Base-by-base conservation (phyloP, 1,284 basidiomycete species). In the Malassezia japonica region DNA sequence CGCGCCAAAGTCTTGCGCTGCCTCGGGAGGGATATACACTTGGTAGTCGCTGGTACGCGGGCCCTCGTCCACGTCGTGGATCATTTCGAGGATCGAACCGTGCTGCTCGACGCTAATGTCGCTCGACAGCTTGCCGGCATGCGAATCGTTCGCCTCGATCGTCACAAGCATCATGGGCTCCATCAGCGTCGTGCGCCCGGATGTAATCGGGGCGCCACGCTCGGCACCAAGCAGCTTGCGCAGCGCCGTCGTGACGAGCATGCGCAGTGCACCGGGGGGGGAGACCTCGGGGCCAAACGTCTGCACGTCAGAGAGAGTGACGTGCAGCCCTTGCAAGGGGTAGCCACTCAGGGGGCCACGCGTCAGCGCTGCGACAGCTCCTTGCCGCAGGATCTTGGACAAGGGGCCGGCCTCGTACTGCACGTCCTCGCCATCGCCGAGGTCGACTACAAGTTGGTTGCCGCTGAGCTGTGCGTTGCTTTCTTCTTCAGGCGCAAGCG, bases 11-110 rank as follows among this genome's bases (percentile, higher is more conserved):
- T 62, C n/a, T n/a, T n/a, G n/a, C n/a, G n/a, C n/a, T 75, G 70
- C 33, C 76, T 78, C 75, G 0, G 86, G 81, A 10, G 86, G 86
- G 8, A 87, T 74, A 65, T 86, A 87, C 3, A 85, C 75, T 4
- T 77, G 67, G 12, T 78, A 76, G 35, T 78, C 16, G 10, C 6
- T 65, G 70, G 2, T 75, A 82, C 85, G 43, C 86, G 79, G 13
- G 83, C 80, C 62, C 81, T 83, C 48, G 3, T 37, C 47, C 1
- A 13, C 27, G 23, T 37, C 23, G 28, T 65, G 66, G 3, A 59
- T 42, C 12, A 72, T 65, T 6, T 67, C 64, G 7, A 58, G 34
- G 13, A 72, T 64, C 12, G 53, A 20, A 1, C 64, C 69, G 24
- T 56, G 52, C 45, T 72, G 69, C 46, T 67, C 65, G 31, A 56